Evolutionary conservation across 495 filamentous ascomycete species (phyloP).

Genomic region (Aspergillus haitiensis): DNA sequence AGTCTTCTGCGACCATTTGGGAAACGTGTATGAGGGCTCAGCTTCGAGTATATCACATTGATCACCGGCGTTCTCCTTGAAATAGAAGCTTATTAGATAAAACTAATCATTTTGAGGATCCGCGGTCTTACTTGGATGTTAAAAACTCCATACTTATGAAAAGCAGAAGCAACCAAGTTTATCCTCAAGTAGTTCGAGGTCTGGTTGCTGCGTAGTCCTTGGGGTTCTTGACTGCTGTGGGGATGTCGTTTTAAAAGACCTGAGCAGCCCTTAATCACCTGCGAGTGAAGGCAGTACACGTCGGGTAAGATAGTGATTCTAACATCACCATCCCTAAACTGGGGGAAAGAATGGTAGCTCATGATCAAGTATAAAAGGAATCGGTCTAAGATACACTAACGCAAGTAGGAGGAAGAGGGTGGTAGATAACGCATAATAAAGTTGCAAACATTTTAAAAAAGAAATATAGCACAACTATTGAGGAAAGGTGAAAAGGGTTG

Average conservation of each 20-base stretch:
- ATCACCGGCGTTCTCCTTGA: background rate
- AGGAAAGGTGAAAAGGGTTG: no score
- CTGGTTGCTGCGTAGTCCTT: background rate
- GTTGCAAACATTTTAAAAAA: no score
- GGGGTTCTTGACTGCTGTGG: background rate
- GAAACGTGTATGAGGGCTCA: background rate
- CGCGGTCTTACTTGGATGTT: constrained; percentile 17
- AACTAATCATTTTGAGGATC: background rate
- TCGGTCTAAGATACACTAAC: no score
- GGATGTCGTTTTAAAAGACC: background rate
- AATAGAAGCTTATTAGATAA: background rate
- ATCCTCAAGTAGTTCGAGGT: background rate
- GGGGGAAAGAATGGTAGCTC: constrained; percentile 24
- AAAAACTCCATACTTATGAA: constrained; percentile 18
- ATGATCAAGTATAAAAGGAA: constrained; percentile 2
- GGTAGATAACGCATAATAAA: no score
- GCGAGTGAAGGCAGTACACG: constrained; percentile 36
- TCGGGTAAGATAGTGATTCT: constrained; percentile 33
- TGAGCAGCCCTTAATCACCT: constrained; percentile 21
- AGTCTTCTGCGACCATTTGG: constrained; percentile 16
- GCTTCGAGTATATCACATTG: background rate
- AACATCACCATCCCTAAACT: constrained; percentile 41
- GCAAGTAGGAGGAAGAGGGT: no score
- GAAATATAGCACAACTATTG: no score
- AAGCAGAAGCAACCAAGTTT: constrained; percentile 12